phyloP scores from a whole-genome alignment of 2,329 filamentous ascomycete genomes.

The Emergomyces africanus region DNA sequence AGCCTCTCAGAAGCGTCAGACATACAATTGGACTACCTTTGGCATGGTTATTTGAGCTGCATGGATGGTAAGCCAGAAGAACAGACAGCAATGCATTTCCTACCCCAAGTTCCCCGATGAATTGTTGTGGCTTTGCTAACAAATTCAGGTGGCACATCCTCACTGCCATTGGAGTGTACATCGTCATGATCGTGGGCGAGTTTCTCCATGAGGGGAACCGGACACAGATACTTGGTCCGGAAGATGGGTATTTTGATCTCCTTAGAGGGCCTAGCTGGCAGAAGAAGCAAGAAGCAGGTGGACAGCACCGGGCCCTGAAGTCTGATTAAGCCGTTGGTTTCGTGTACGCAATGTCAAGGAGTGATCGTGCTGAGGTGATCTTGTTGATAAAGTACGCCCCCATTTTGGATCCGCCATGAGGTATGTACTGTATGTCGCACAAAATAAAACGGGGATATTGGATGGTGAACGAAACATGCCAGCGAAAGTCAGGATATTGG shows the following conservation, averaged over 20 bases:
- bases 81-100: neutral
- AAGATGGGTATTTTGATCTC: slow-evolving; percentile 1
- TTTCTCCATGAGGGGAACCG: slow-evolving; percentile 6
- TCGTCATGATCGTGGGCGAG: slow-evolving; percentile 8
- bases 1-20: slow-evolving; percentile 10
- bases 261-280: slow-evolving; percentile 2
- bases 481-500: neutral
- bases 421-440: no score
- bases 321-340: neutral
- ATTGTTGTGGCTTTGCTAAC: neutral
- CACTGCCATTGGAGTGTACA: slow-evolving; percentile 8
- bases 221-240: neutral
- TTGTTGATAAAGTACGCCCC: neutral
- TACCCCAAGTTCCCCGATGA: neutral
- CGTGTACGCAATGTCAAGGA: no score
- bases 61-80: slow-evolving; percentile 14
- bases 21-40: slow-evolving; percentile 11
- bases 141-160: slow-evolving; percentile 10
- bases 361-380: neutral
- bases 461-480: neutral
- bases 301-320: neutral
- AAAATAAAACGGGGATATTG: neutral
- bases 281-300: neutral
- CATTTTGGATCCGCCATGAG: no score
- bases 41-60: slow-evolving; percentile 16